Conservation (phyloP, 1,284 basidiomycete genomes). For the Rugosomyces carneus region DNA sequence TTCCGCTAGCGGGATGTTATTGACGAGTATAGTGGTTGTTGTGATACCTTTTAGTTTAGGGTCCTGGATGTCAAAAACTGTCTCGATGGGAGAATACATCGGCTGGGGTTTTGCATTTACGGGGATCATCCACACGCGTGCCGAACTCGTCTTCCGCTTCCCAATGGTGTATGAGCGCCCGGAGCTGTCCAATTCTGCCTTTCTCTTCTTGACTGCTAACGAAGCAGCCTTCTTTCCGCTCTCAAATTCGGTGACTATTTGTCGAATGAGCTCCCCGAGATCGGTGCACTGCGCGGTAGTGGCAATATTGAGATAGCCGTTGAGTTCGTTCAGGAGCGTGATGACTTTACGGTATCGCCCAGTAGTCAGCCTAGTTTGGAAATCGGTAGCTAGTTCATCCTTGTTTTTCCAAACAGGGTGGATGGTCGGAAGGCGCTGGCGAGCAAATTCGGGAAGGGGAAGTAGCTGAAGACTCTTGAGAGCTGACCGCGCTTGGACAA, state of each 20-base stretch:
- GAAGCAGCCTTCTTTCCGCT: conserved; percentile 51
- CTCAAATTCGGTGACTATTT: conserved; percentile 62
- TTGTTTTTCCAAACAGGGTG: conserved; percentile 66
- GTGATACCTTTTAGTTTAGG: conserved; percentile 26
- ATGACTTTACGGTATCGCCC: conserved; percentile 69
- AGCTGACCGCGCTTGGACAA: conserved; percentile 49
- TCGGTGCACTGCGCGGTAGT: conserved; percentile 55
- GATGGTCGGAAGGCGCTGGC: conserved; percentile 52
- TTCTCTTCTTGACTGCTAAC: conserved; percentile 50
- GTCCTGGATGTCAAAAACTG: conserved; percentile 19
- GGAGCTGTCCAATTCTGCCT: conserved; percentile 57
- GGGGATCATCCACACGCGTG: conserved; percentile 93
- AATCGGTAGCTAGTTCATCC: conserved; percentile 48
- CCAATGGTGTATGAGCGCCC: conserved; percentile 83
- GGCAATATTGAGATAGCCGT: conserved; percentile 68
- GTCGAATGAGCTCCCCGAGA: conserved; percentile 48
- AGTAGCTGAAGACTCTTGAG: conserved; percentile 68
- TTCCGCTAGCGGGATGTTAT: conserved; percentile 70
- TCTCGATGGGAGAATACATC: conserved; percentile 15
- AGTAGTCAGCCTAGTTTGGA: conserved; percentile 62
- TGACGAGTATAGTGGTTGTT: conserved; percentile 68
- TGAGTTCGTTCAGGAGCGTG: conserved; percentile 64
- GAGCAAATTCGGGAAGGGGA: conserved; percentile 70
- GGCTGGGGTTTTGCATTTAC: conserved; percentile 32
- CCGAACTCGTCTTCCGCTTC: conserved; percentile 80